Conservation (phyloP, 441 rosid species). For the Erodium texanum region DNA sequence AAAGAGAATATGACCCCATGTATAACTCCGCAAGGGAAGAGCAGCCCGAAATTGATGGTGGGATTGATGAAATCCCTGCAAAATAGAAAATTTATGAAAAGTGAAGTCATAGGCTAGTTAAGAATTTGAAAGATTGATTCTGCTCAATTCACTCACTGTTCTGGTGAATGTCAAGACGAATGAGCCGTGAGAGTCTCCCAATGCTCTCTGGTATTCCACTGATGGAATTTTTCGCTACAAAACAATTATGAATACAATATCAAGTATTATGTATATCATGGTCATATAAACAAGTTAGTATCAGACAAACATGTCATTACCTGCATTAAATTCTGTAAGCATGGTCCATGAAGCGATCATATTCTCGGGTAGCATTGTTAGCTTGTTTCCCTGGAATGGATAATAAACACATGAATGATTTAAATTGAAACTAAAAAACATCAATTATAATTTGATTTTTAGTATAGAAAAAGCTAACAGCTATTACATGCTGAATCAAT, state of each 20-base stretch:
- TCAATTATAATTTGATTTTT: slow-evolving; percentile 10
- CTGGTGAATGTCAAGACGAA: slow-evolving; percentile 87
- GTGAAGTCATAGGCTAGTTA: not conserved
- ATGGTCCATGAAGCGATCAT: slow-evolving; percentile 60
- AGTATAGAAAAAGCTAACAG: slow-evolving; percentile 16
- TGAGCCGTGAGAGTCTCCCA: slow-evolving; percentile 68
- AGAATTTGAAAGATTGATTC: slow-evolving; percentile 14
- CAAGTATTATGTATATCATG: slow-evolving; percentile 5
- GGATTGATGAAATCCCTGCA: slow-evolving; percentile 58
- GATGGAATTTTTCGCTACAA: slow-evolving; percentile 72
- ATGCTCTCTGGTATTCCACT: slow-evolving; percentile 56
- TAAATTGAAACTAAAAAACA: slow-evolving; percentile 3
- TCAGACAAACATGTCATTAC: slow-evolving; percentile 33
- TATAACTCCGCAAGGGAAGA: slow-evolving; percentile 68
- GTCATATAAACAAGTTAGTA: slow-evolving; percentile 13
- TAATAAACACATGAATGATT: slow-evolving; percentile 17
- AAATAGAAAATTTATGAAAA: slow-evolving; percentile 9
- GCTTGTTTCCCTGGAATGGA: slow-evolving; percentile 70
- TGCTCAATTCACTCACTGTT: slow-evolving; percentile 52
- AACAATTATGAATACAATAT: not conserved
- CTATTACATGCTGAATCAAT: not conserved
- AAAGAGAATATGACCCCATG: slow-evolving; percentile 61
- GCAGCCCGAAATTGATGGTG: slow-evolving; percentile 69
- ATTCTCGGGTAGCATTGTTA: slow-evolving; percentile 42
- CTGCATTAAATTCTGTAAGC: slow-evolving; percentile 75